These are phyloP conservation scores for Gracilaria vermiculophylla DNA, from an alignment of 23 red algal genomes.

Conservation along the genomic window DNA sequence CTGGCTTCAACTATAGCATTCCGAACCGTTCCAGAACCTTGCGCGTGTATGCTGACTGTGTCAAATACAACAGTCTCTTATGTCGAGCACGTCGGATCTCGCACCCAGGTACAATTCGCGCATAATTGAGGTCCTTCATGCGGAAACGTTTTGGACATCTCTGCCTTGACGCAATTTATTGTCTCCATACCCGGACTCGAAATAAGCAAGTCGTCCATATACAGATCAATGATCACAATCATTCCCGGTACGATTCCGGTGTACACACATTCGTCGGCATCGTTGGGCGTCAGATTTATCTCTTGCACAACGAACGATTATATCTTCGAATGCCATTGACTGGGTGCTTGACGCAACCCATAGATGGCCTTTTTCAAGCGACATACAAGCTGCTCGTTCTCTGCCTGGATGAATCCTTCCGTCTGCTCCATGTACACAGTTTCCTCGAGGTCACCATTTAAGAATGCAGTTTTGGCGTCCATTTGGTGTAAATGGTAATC, in stretches of 20 bases:
- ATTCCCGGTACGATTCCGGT: conserved; percentile 13
- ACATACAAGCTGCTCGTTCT: conserved; percentile 16
- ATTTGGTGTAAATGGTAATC: conserved; percentile 32
- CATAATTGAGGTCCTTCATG: conserved; percentile 46
- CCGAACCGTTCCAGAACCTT: conserved; percentile 41
- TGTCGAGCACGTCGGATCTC: conserved; percentile 7
- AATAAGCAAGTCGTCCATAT: conserved; percentile 12
- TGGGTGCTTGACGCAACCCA: conserved; percentile 25
- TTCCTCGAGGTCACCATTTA: conserved; percentile 52
- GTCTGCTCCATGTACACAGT: conserved; percentile 60
- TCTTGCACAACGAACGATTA: conserved; percentile 14
- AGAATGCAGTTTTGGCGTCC: conserved; percentile 46
- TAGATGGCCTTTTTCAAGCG: conserved; percentile 43
- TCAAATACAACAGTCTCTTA: conserved; percentile 15
- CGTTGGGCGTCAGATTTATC: background rate
- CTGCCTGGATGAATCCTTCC: background rate
- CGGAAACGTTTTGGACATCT: conserved; percentile 8
- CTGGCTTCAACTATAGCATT: conserved; percentile 28
- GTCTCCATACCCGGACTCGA: conserved; percentile 23
- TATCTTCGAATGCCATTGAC: conserved; percentile 27
- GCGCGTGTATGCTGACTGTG: conserved; percentile 14
- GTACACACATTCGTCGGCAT: conserved; percentile 47
- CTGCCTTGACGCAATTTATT: conserved; percentile 11
- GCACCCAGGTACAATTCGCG: conserved; percentile 15
- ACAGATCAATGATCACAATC: conserved; percentile 31